phyloP scores from a whole-genome alignment of 2,329 filamentous ascomycete genomes.

The Fusarium verrucosum region DNA sequence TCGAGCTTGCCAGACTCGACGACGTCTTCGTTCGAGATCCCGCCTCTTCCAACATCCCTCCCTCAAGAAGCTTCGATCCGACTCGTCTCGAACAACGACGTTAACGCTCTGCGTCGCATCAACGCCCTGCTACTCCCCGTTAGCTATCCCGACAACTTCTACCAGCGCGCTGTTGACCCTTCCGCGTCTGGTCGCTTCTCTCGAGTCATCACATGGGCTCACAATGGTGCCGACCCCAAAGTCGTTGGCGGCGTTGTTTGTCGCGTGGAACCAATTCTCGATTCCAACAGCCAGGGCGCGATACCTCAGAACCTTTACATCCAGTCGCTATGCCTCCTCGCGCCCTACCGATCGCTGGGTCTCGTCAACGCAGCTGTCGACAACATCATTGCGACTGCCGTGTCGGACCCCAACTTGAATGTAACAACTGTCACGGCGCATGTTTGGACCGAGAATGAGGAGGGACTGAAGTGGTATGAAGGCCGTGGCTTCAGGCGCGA shows the following conservation, averaged over 20 bases:
- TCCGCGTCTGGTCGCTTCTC: conserved; percentile 63
- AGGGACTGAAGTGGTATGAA: conserved; percentile 70
- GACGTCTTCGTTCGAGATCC: conserved; percentile 37
- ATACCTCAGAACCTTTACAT: conserved; percentile 66
- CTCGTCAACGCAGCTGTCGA: conserved; percentile 67
- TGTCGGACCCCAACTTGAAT: conserved; percentile 49
- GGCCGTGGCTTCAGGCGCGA: conserved; percentile 64
- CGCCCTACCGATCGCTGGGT: conserved; percentile 69
- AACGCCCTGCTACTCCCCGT: conserved; percentile 72
- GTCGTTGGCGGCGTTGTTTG: conserved; percentile 71
- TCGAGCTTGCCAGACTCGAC: conserved; percentile 29
- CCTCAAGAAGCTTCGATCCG: conserved; percentile 63
- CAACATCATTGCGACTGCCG: conserved; percentile 56
- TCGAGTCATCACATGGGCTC: conserved; percentile 67
- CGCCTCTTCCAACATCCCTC: conserved; percentile 49
- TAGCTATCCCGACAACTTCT: conserved; percentile 71
- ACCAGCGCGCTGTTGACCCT: conserved; percentile 62
- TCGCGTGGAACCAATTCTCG: conserved; percentile 60
- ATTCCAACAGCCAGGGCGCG: conserved; percentile 17
- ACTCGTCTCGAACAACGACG: conserved; percentile 59
- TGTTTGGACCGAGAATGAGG: conserved; percentile 73
- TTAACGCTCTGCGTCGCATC: conserved; percentile 69
- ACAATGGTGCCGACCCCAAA: conserved; percentile 55
- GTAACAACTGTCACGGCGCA: conserved; percentile 66
- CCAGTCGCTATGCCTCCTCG: conserved; percentile 69